phyloP scores from a whole-genome alignment of 2,329 filamentous ascomycete species.

The Claviceps quebecensis region DNA sequence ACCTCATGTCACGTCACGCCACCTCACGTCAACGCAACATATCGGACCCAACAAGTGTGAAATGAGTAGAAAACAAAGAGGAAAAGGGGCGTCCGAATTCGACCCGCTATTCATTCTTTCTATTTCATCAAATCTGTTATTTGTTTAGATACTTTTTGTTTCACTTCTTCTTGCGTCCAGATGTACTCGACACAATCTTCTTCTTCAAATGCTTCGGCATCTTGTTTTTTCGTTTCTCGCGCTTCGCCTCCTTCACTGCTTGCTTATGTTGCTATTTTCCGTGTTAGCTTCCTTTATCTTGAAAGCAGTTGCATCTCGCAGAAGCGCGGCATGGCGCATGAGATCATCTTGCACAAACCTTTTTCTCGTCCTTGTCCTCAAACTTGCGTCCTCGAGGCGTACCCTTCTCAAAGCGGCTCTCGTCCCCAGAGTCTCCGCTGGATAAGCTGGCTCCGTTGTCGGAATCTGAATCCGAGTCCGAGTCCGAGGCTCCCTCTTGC shows the following conservation, averaged over 20 bases:
- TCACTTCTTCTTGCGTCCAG: conserved; percentile 45
- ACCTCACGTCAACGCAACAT: no score
- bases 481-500: conserved; percentile 21
- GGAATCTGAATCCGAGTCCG: conserved; percentile 31
- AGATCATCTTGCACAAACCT: conserved; percentile 28
- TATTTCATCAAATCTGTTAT: no score
- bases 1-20: no score
- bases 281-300: background rate
- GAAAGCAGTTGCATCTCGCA: no score
- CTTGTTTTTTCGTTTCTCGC: conserved; percentile 85
- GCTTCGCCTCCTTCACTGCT: conserved; percentile 87
- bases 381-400: conserved; percentile 69
- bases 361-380: conserved; percentile 83
- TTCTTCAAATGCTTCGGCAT: conserved; percentile 97
- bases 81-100: no score
- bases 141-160: conserved; percentile 1
- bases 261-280: conserved; percentile 55
- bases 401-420: conserved; percentile 48
- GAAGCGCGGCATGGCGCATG: no score
- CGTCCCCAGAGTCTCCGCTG: conserved; percentile 30
- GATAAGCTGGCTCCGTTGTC: conserved; percentile 34
- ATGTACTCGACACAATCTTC: conserved; percentile 53
- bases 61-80: no score
- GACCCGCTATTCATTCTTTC: no score
- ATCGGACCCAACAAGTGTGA: no score